Percentiles rank a stretch among this genome's conserved stretches.
Evolutionary conservation across 164 flowering plant genomes (phyloP).

Genomic region (Macadamia tetraphylla): DNA sequence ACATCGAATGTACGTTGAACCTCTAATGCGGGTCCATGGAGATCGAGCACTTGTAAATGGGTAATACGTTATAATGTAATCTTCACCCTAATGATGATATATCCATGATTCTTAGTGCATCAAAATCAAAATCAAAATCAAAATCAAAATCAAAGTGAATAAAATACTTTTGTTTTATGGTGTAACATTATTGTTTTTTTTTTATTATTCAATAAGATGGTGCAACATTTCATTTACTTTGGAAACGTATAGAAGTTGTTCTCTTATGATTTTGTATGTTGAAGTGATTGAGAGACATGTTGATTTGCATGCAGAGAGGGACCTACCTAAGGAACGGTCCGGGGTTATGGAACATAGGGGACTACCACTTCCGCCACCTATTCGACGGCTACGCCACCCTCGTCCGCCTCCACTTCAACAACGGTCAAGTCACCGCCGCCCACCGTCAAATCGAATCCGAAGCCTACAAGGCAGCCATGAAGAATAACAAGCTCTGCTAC

Average conservation of each 20-base stretch:
- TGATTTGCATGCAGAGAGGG: conserved; percentile 58
- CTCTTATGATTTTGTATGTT: background rate
- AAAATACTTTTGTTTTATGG: too few species aligned
- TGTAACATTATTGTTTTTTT: too few species aligned
- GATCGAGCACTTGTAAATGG: too few species aligned
- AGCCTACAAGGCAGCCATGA: conserved; percentile 80
- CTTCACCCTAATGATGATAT: too few species aligned
- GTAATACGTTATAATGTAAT: too few species aligned
- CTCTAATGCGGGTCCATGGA: too few species aligned
- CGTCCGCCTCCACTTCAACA: conserved; percentile 68
- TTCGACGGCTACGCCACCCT: conserved; percentile 94
- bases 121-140: too few species aligned
- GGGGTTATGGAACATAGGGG: conserved; percentile 83
- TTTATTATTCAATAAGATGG: background rate
- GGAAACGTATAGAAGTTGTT: too few species aligned
- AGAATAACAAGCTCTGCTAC: conserved; percentile 59
- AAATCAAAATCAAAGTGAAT: too few species aligned
- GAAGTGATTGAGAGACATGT: background rate
- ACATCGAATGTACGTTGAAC: too few species aligned
- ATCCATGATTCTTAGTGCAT: too few species aligned
- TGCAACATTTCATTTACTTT: too few species aligned
- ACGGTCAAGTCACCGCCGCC: conserved; percentile 57
- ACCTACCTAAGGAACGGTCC: conserved; percentile 96
- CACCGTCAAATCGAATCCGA: conserved; percentile 88
- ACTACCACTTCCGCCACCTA: conserved; percentile 87